phyloP scores from a whole-genome alignment of 108 stramenopile species.

The Heterococcus sp. region DNA sequence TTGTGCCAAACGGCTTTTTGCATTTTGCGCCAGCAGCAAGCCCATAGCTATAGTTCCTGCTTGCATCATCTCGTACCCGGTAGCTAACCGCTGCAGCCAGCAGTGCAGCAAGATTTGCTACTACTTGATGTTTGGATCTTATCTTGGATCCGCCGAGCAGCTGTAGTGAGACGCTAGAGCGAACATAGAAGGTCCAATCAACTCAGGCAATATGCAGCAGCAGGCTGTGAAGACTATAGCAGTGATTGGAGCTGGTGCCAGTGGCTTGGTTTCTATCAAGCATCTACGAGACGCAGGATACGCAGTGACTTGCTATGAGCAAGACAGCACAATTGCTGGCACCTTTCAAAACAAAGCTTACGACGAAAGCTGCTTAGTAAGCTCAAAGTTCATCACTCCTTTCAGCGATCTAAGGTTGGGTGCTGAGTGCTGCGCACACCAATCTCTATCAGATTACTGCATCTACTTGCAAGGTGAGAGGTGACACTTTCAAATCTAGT shows the following conservation, averaged over 20 bases:
- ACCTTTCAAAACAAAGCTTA: neutral
- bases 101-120: too few species aligned
- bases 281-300: neutral
- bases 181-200: neutral
- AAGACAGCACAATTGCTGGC: neutral
- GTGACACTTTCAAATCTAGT: neutral
- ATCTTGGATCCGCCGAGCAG: too few species aligned
- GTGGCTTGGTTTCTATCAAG: neutral
- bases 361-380: neutral
- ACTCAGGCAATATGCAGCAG: neutral
- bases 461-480: neutral
- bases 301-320: neutral
- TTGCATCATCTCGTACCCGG: too few species aligned
- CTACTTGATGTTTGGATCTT: too few species aligned
- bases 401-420: neutral
- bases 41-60: too few species aligned
- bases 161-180: neutral
- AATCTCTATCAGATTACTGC: neutral
- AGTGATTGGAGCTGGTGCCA: neutral
- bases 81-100: too few species aligned
- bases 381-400: neutral
- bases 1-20: too few species aligned
- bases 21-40: too few species aligned
- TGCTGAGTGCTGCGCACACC: neutral
- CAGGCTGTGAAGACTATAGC: neutral